Base-by-base conservation (phyloP, 371 early-diverging fungal species). In the Mortierella sp. region DNA sequence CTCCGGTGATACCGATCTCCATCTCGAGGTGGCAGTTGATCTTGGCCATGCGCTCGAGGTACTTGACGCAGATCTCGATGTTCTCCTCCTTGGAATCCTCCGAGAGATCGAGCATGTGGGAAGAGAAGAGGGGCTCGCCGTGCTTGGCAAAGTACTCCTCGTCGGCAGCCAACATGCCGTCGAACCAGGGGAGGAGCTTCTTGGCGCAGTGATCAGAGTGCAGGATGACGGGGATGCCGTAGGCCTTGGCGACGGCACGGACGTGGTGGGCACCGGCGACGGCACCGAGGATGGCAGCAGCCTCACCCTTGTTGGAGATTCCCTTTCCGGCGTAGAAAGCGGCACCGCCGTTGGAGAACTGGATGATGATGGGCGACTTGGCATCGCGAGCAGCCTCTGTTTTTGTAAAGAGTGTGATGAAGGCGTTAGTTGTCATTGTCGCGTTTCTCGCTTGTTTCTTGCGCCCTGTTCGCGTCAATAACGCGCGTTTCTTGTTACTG, bases 1-100 rank as follows among this genome's bases (percentile, higher is more conserved):
- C 97, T 89, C 97, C 97, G 43, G 97, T 97, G 89, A 97, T 96
- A 89, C 97, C 97, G 74, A 97, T 97, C 91, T 97, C 97, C 96
- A 97, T 97, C 90, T 97, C 97, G 77, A 97, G 92, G 82, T 93
- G 91, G 81, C 93, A 92, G 85, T 94, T 92, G 88, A 97, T 95
- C 76, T 93, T 91, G 44, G 95, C 94, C 95, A 96, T 96, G 79
- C 97, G 95, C 90, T 94, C 89, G 85, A 97, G 90, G 90, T 97
- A 97, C 91, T 95, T 91, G 86, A 94, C 90, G 88, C 96, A 96
- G 80, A 88, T 95, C 74, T 92, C 91, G 77, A 97, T 97, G 93
- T 97, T 97, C 85, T 96, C 95, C 83, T 95, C 95, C 91, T 96
- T 96, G 89, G 93, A 87, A 77, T 97, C 97, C 80, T 96, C 97